These are phyloP conservation scores for Musa balbisiana DNA, from an alignment of 202 grass and related monocot genomes.

Conservation along the genomic window DNA sequence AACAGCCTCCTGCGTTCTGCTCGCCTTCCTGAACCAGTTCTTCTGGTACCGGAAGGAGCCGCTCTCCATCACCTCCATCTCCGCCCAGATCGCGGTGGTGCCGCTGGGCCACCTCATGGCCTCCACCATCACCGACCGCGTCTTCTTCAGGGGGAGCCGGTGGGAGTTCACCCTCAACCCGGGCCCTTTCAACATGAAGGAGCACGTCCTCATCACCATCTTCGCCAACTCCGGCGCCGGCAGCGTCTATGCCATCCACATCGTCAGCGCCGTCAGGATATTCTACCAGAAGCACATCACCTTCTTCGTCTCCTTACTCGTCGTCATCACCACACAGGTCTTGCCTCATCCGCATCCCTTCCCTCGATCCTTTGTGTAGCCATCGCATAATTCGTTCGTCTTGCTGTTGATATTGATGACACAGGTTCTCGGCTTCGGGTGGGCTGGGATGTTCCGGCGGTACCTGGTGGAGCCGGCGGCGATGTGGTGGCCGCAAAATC, in stretches of 20 bases:
- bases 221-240: slow-evolving; percentile 93
- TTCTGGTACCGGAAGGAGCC: slow-evolving; percentile 99
- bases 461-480: slow-evolving; percentile 73
- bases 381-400: too few relatives aligned
- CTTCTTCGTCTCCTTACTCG: slow-evolving; percentile 85
- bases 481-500: slow-evolving; percentile 90
- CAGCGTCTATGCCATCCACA: slow-evolving; percentile 74
- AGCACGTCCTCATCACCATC: slow-evolving; percentile 94
- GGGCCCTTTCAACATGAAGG: slow-evolving; percentile 77
- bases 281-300: slow-evolving; percentile 80
- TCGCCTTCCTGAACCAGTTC: slow-evolving; percentile 96
- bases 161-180: slow-evolving; percentile 89
- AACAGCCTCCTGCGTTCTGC: slow-evolving; percentile 56
- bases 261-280: slow-evolving; percentile 71
- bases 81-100: slow-evolving; percentile 87
- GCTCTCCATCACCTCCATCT: slow-evolving; percentile 76
- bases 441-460: slow-evolving; percentile 91
- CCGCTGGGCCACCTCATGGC: slow-evolving; percentile 82
- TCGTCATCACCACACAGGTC: slow-evolving; percentile 86
- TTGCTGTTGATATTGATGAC: background rate
- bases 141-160: slow-evolving; percentile 38
- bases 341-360: too few relatives aligned
- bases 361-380: too few relatives aligned
- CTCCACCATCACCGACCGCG: slow-evolving; percentile 13
- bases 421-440: slow-evolving; percentile 71